Evolutionary conservation across 305 asterid species (phyloP), one percentile per base, ranked within the genome.

Genomic region (Stenogyne calaminthoides): DNA sequence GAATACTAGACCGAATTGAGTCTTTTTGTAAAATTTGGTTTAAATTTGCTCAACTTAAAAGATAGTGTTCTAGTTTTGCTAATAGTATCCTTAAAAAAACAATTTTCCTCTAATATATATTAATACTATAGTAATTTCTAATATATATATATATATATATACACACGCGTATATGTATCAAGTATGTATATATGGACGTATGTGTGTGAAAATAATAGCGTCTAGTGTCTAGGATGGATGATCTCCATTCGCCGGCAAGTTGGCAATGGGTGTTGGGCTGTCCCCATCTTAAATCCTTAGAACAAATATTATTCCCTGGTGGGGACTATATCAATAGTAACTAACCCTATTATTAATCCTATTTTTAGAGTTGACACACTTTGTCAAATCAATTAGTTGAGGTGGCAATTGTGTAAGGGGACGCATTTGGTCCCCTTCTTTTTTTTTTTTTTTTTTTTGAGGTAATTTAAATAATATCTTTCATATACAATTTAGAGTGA

Each of bases 251-350:
- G 63, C 9, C 12, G 57, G 58, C 67, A 16, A 58, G 29, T 71
- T 2, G n/a, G 19, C 18, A 15, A 15, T 57, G 76, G 82, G 70
- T 70, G 82, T 78, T 74, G 65, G 67, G 55, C 20, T 69, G 80
- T 74, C 80, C 65, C 82, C 42, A 19, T 55, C 16, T 16, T 10
- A 49, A 49, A 49, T 49, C 22, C 56, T 3, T 49, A 7, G 12
- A 64, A 78, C 70, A 25, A 46, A 56, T 64, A 55, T 55, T 55
- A 55, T 55, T 55, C 71, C 64, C 37, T 15, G 9, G n/a, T n/a
- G n/a, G 7, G 20, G 55, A 47, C 55, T 47, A 57, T 57, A 58
- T 55, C 44, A 19, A 22, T 57, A 25, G 4, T 22, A 42, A 58
- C 63, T 1, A 64, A 11, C 22, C n/a, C 18, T 4, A 27, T 44